Percentiles rank a stretch among this genome's conserved stretches.
phyloP scores from a whole-genome alignment of 73 alveolate species.

The Tetrahymena elliotti region DNA sequence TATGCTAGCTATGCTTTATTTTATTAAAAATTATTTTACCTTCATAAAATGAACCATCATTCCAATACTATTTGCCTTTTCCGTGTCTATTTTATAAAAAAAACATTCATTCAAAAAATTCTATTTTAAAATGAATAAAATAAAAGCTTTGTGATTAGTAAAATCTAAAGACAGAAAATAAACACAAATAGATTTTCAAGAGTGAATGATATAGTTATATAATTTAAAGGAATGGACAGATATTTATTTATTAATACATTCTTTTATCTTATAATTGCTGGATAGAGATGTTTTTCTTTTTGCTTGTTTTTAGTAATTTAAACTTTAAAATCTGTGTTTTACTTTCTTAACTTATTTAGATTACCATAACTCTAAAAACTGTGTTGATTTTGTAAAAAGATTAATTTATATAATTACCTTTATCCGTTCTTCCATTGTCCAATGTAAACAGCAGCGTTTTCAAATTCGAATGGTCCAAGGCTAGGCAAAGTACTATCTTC shows the following conservation, averaged over 20 bases:
- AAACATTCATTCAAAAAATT: background rate
- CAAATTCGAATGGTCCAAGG: conserved; percentile 39
- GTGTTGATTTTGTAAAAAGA: background rate
- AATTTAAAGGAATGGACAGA: no score
- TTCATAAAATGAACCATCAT: background rate
- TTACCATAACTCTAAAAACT: no score
- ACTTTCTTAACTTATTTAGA: no score
- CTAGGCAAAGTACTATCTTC: conserved; percentile 17
- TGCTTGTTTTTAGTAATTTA: no score
- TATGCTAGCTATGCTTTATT: no score
- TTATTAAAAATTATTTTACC: background rate
- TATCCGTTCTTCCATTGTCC: conserved; percentile 82
- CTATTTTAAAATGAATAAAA: background rate
- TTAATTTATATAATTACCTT: background rate
- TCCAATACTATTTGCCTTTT: background rate
- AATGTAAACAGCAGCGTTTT: conserved; percentile 60
- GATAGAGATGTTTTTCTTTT: no score
- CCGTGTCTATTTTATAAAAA: background rate
- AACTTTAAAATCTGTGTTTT: no score
- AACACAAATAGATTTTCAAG: background rate
- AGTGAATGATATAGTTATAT: background rate
- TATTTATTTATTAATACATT: no score
- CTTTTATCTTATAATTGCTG: no score
- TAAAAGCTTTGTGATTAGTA: no score
- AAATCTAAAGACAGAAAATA: no score